Percentiles rank a stretch among this genome's conserved stretches.
Conservation (phyloP, 441 rosid species). For the Raphanus hybrid region DNA sequence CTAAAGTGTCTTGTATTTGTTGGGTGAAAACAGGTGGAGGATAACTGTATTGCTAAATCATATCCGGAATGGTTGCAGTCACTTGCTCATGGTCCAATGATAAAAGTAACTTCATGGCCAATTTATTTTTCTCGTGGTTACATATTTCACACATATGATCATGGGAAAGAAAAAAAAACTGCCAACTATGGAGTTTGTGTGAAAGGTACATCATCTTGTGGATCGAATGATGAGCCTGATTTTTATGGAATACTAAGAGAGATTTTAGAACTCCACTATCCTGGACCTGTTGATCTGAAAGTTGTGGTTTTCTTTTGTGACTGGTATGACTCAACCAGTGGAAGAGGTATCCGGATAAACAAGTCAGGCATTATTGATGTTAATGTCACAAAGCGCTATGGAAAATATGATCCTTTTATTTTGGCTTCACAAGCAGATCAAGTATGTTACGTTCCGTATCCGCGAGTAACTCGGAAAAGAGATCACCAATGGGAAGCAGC, state of each 20-base stretch:
- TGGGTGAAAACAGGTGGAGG: not conserved
- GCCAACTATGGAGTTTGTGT: slow-evolving; percentile 1
- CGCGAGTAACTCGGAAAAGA: slow-evolving; percentile 1
- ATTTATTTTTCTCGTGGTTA: not conserved
- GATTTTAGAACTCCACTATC: not conserved
- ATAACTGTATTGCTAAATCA: not conserved
- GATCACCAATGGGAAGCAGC: slow-evolving; percentile 5
- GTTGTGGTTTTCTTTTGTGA: slow-evolving; percentile 2
- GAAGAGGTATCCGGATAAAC: slow-evolving; percentile 6
- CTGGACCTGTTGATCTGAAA: slow-evolving; percentile 6
- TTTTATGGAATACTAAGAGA: slow-evolving; percentile 4
- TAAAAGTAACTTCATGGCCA: slow-evolving; percentile 9
- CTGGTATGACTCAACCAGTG: slow-evolving; percentile 7
- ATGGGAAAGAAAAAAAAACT: not conserved
- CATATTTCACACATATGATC: not conserved
- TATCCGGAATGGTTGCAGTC: not conserved
- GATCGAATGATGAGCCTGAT: not conserved
- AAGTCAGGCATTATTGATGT: not conserved
- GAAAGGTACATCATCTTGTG: slow-evolving; percentile 6
- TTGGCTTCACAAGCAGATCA: not conserved
- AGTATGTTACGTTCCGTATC: not conserved
- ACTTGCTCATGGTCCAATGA: slow-evolving; percentile 9
- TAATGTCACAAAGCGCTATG: not conserved
- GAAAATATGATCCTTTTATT: slow-evolving; percentile 1
- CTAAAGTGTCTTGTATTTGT: not conserved